Evolutionary conservation across 495 filamentous ascomycete genomes (phyloP), one percentile per base, ranked within the genome.

Genomic region (Aspergillus coremiiformis): DNA sequence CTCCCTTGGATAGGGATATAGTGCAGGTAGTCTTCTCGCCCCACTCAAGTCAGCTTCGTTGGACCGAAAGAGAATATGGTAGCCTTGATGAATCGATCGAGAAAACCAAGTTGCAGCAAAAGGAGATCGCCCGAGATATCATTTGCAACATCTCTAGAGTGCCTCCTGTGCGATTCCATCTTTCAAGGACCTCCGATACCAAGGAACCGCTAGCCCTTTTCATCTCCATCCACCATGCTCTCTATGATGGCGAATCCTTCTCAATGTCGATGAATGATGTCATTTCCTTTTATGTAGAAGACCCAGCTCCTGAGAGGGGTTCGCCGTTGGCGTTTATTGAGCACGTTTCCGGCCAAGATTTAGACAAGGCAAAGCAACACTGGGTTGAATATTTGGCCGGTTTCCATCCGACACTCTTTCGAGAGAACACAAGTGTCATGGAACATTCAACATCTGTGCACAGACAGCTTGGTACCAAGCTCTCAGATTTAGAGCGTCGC

Each of bases 241-340:
- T 96, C 0, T 97, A 96, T 58, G 92, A 97, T 69, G 91, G 86
- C 1, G 86, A 80, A 58, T 92, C 88, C 48, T 74, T 95, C 23
- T 63, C 76, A 0, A 68, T 90, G 22, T 62, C 96, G 0, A 66
- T 96, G 14, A 67, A 75, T 5, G 66, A 74, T 20, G 71, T 90
- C 26, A 67, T 67, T 14, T 49, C 53, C 5, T 62, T 63, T 26
- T 81, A 81, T 47, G 44, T 44, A 8, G 35, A 19, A 0, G 20
- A 54, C 9, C 8, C 42, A 12, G 46, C 51, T n/a, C 54, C 59
- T 3, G 20, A 56, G 35, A 46, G 61, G 49, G 62, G 58, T 5
- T 57, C 55, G 0, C 48, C 72, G 17, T 60, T 51, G 5, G 53
- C 65, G 2, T 72, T 79, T 50, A 48, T 78, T 7, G 66, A 73